Conservation (phyloP, 1,284 basidiomycete genomes). For the Sporisorium iseilematis-ciliati region DNA sequence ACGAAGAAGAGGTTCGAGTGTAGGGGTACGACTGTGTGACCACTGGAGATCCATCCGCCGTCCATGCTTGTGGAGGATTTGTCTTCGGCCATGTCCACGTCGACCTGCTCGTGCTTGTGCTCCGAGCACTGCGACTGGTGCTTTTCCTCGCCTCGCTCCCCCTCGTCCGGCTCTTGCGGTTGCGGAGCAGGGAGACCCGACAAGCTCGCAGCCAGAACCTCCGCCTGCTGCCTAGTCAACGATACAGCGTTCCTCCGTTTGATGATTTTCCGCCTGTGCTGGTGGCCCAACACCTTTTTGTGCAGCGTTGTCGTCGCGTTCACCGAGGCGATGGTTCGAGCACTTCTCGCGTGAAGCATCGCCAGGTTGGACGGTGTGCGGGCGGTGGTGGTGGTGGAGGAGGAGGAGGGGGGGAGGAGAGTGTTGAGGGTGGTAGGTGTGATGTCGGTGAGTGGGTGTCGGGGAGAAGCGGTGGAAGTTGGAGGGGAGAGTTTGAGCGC, state of each 20-base stretch:
- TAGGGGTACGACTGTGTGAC: not conserved
- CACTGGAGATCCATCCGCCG: not conserved
- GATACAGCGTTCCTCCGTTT: conserved; percentile 15
- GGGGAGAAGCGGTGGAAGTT: not conserved
- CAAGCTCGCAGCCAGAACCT: not conserved
- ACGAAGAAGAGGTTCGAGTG: conserved; percentile 20
- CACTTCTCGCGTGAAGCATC: not conserved
- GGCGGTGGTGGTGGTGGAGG: too few relatives aligned
- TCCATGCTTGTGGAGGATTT: too few relatives aligned
- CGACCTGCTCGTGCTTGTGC: not conserved
- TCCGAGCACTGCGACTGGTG: too few relatives aligned
- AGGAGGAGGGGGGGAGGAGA: too few relatives aligned
- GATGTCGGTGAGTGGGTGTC: not conserved
- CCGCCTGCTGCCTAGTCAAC: conserved; percentile 4
- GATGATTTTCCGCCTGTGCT: not conserved
- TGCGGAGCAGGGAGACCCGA: not conserved
- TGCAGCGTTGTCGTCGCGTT: not conserved
- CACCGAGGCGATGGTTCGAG: not conserved
- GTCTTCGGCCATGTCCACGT: too few relatives aligned
- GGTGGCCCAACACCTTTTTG: not conserved
- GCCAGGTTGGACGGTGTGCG: not conserved
- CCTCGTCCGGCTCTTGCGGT: not conserved
- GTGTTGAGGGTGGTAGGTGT: not conserved
- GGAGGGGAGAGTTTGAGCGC: not conserved
- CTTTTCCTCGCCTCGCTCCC: not conserved